A percentile compares a stretch with the other conserved stretches of the same genome.
Conservation (phyloP, 225 moss, liverwort and hornwort genomes). For the Physcomitrium patens region DNA sequence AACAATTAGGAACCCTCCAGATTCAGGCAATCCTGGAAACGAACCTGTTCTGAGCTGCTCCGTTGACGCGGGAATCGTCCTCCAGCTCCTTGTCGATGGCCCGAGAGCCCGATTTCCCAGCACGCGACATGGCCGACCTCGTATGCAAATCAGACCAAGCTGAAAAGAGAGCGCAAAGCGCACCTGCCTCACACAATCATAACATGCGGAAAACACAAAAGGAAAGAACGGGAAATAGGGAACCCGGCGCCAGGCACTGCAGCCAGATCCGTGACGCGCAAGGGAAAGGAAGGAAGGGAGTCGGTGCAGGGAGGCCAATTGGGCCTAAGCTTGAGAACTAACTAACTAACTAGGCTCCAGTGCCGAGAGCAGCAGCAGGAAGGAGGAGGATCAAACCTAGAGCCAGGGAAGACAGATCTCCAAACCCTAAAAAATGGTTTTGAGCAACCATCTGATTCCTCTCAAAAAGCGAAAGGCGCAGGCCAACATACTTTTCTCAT, state of each 20-base stretch:
- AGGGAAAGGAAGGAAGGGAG: background rate
- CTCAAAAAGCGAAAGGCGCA: too few relatives aligned
- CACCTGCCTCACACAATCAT: constrained; percentile 17
- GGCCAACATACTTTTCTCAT: too few relatives aligned
- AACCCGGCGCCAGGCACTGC: background rate
- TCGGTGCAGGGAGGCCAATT: background rate
- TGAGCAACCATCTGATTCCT: too few relatives aligned
- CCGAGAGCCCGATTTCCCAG: constrained; percentile 28
- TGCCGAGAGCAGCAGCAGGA: constrained; percentile 12
- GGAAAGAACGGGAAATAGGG: background rate
- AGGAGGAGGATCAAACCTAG: constrained; percentile 21
- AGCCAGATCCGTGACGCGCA: background rate
- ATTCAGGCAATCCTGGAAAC: constrained; percentile 24
- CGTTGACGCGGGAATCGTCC: constrained; percentile 38
- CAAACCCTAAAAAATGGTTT: constrained; percentile 25
- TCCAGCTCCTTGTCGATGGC: constrained; percentile 31
- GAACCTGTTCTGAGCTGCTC: constrained; percentile 34
- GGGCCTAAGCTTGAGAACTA: constrained; percentile 1
- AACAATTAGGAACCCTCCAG: background rate
- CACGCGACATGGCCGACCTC: constrained; percentile 23
- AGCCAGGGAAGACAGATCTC: constrained; percentile 13
- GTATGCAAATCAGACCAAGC: constrained; percentile 17
- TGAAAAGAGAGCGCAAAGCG: constrained; percentile 3
- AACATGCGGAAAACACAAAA: constrained; percentile 8
- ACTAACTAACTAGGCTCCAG: background rate